A percentile compares a stretch with the other conserved stretches of the same genome.
Evolutionary conservation across 2,329 filamentous ascomycete genomes (phyloP).

Genomic region (Samsoniella hepiali): DNA sequence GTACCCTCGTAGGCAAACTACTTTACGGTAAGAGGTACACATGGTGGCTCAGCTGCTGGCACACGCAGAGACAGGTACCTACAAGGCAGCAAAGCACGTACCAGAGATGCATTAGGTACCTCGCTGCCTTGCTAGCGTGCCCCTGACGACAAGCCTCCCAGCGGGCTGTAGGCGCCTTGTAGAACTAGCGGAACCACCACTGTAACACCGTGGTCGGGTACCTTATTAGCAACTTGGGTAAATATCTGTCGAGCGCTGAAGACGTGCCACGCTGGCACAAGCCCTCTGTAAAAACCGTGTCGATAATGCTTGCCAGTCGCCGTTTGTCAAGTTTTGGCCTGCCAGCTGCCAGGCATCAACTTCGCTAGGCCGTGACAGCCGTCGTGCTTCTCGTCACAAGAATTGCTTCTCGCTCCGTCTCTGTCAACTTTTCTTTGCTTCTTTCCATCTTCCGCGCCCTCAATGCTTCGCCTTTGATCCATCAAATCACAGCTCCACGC

Average conservation of each 20-base stretch:
- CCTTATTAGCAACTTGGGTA: too few relatives aligned
- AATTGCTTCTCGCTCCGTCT: background rate
- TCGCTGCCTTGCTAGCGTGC: background rate
- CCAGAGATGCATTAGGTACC: background rate
- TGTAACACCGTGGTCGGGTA: background rate
- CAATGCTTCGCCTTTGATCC: background rate
- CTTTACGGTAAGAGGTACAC: too few relatives aligned
- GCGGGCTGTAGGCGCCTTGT: background rate
- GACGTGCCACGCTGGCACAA: background rate
- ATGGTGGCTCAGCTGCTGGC: too few relatives aligned
- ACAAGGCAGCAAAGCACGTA: too few relatives aligned
- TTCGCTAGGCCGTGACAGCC: background rate
- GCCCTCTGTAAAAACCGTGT: background rate
- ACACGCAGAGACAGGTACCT: too few relatives aligned
- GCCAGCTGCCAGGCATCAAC: conserved; percentile 11
- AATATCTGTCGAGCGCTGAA: background rate
- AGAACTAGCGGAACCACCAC: background rate
- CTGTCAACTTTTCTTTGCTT: background rate
- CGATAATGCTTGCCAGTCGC: background rate
- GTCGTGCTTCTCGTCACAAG: background rate
- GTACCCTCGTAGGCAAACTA: too few relatives aligned
- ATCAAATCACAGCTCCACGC: conserved; percentile 14
- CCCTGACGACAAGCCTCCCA: background rate
- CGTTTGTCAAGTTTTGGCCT: background rate
- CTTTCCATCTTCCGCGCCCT: background rate